Evolutionary conservation across 2,329 filamentous ascomycete species (phyloP), one percentile per base, ranked within the genome.

Genomic region (Aspergillus ustus): DNA sequence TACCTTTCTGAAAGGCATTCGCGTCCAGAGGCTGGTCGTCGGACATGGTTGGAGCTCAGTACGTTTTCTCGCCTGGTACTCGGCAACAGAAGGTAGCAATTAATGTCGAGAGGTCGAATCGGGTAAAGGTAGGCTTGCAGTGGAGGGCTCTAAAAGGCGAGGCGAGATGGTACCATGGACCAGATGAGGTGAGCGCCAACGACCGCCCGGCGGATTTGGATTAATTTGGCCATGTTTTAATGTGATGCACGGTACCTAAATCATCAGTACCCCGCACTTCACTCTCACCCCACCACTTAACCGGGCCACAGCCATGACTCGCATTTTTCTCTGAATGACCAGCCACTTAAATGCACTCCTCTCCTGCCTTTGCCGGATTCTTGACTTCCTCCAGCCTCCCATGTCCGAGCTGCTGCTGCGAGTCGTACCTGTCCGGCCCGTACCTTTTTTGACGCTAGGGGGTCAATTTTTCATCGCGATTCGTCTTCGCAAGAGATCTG

Each of bases 1-100:
- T 58, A 61, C 59, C 59, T 61, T 28, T 48, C 15, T 61, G 54
- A 25, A 61, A 49, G 45, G 54, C 59, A 54, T 49, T 54, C 20
- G 50, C 50, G 43, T 61, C 59, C 50, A 61, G 52, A 50, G 49
- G 43, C 50, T 53, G 59, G 43, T 50, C 49, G 22, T 46, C 50
- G 51, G 59, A 49, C 59, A 61, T 61, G 31, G 44, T 46, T n/a
- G 17, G n/a, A 31, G 44, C 49, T 49, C 54, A 25, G 13, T 45
- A 28, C 54, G 40, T 9, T 50, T 45, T 58, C n/a, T 57, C 43
- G 52, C 25, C 49, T 22, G 45, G 37, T 44, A 45, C 31, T 46
- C 43, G 31, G 49, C 43, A 29, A 43, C 31, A 25, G 40, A 51
- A 25, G 52, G 54, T 40, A 58, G 56, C 50, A 53, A 52, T 34